Conservation (phyloP, 441 rosid species). For the Breynia disticha region DNA sequence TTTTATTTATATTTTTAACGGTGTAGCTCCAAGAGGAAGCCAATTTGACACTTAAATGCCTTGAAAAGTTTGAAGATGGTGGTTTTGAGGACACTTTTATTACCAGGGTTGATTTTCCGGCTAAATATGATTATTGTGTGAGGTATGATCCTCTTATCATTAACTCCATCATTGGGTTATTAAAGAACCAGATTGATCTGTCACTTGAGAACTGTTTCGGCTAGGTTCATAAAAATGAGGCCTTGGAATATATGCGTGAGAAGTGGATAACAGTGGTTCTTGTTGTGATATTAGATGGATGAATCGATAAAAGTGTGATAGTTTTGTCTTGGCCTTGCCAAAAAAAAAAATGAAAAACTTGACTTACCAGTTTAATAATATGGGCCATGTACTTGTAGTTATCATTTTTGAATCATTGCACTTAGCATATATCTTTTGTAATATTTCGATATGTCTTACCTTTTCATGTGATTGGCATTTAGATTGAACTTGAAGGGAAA, state of each 20-base stretch:
- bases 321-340: too few relatives aligned
- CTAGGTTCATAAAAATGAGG: too few relatives aligned
- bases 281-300: too few relatives aligned
- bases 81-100: slow-evolving; percentile 71
- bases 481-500: slow-evolving; percentile 67
- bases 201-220: too few relatives aligned
- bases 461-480: slow-evolving; percentile 10
- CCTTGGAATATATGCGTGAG: too few relatives aligned
- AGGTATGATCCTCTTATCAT: slow-evolving; percentile 34
- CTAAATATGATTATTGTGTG: slow-evolving; percentile 65
- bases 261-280: too few relatives aligned
- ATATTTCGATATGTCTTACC: slow-evolving; percentile 5
- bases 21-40: slow-evolving; percentile 77
- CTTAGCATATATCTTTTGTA: neutral
- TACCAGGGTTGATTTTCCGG: slow-evolving; percentile 68
- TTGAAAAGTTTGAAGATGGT: slow-evolving; percentile 57
- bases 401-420: neutral
- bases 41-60: slow-evolving; percentile 53
- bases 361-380: too few relatives aligned
- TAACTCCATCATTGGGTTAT: neutral
- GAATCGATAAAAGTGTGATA: too few relatives aligned
- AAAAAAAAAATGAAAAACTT: too few relatives aligned
- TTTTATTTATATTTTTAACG: slow-evolving; percentile 8
- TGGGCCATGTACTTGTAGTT: neutral
- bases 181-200: too few relatives aligned